These are phyloP conservation scores for Hypoxylon rubiginosum DNA, from an alignment of 2,329 filamentous ascomycete genomes.

Conservation along the genomic window DNA sequence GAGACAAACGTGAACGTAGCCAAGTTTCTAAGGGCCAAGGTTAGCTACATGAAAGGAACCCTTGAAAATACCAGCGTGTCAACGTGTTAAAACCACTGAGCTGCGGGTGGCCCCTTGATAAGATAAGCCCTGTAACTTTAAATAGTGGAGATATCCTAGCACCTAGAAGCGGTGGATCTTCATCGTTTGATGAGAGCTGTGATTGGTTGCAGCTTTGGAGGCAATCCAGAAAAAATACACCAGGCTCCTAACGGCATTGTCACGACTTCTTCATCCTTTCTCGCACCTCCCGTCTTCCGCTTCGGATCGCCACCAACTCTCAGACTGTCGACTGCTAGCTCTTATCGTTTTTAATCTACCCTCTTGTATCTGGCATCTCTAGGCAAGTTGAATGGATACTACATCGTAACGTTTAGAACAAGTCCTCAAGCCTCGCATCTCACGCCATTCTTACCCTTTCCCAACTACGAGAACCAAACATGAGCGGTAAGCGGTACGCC, in stretches of 20 bases:
- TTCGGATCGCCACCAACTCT: neutral
- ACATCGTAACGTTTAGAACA: neutral
- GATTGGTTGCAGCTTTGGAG: constrained; percentile 36
- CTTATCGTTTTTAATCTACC: neutral
- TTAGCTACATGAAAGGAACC: constrained; percentile 8
- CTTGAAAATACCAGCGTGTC: constrained; percentile 44
- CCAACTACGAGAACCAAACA: constrained; percentile 40
- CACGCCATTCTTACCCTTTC: neutral
- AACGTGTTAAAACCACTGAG: constrained; percentile 48
- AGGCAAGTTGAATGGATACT: neutral
- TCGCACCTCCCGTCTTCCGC: neutral
- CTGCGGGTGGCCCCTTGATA: constrained; percentile 42
- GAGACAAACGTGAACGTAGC: neutral
- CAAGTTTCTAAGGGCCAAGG: neutral
- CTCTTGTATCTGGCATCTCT: neutral
- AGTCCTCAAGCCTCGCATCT: neutral
- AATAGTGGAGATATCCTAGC: constrained; percentile 33
- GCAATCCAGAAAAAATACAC: constrained; percentile 28
- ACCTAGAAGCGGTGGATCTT: neutral
- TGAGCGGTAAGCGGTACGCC: constrained; percentile 73
- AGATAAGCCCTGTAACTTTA: constrained; percentile 48
- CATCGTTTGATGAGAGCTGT: neutral
- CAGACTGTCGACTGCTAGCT: neutral
- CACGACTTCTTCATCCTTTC: constrained; percentile 6
- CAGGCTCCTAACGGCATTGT: constrained; percentile 5